A percentile compares a stretch with the other conserved stretches of the same genome.
Conservation (phyloP, 1,284 basidiomycete species). For the Apiotrichum gamsii region DNA sequence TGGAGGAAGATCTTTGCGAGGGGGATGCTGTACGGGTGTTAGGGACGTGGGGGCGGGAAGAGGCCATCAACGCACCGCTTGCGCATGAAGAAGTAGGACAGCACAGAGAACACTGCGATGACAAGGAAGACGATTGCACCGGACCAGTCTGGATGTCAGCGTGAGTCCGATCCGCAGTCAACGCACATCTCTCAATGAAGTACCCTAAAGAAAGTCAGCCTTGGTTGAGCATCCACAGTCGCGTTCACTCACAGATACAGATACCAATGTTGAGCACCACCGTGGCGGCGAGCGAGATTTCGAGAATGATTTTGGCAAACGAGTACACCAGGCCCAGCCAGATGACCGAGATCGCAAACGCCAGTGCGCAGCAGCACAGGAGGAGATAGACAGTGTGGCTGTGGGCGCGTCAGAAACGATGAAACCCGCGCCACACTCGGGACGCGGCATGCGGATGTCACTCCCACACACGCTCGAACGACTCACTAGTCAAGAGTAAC, state of each 20-base stretch:
- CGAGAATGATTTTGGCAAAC: slow-evolving; percentile 74
- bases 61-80: slow-evolving; percentile 27
- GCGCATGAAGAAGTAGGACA: slow-evolving; percentile 55
- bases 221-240: neutral
- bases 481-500: slow-evolving; percentile 32
- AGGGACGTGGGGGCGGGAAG: neutral
- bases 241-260: slow-evolving; percentile 38
- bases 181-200: slow-evolving; percentile 61
- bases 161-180: neutral
- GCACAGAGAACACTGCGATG: slow-evolving; percentile 67
- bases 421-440: too few relatives aligned
- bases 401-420: too few relatives aligned
- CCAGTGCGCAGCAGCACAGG: slow-evolving; percentile 59
- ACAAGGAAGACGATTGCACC: slow-evolving; percentile 65
- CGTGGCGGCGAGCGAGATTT: slow-evolving; percentile 66
- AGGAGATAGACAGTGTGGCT: slow-evolving; percentile 61
- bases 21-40: slow-evolving; percentile 56
- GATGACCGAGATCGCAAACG: slow-evolving; percentile 51
- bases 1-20: slow-evolving; percentile 70
- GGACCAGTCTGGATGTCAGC: slow-evolving; percentile 33
- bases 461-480: too few relatives aligned
- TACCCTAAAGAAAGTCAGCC: slow-evolving; percentile 51
- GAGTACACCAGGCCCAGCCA: slow-evolving; percentile 53
- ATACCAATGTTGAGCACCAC: slow-evolving; percentile 63
- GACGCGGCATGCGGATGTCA: neutral